These are phyloP conservation scores for Mucor sp. DNA, from an alignment of 371 early-diverging fungal species.

Conservation along the genomic window DNA sequence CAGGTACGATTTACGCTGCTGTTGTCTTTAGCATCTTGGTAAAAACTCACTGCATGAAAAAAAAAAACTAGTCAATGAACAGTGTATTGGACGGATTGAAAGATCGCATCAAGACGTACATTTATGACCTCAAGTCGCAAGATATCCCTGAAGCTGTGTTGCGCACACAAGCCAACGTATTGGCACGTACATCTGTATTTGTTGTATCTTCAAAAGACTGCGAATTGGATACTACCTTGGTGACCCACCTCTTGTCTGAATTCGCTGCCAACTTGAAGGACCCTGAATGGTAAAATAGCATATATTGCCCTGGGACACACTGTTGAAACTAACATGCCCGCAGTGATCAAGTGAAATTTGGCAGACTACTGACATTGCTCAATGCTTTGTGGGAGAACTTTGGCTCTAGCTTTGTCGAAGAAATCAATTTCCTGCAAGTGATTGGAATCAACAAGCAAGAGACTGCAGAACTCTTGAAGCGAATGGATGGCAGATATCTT, in stretches of 20 bases:
- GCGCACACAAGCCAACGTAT: constrained; percentile 42
- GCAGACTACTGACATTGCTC: constrained; percentile 23
- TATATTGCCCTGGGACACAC: too few relatives aligned
- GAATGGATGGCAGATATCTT: constrained; percentile 27
- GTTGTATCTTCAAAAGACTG: constrained; percentile 22
- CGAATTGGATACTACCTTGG: not conserved
- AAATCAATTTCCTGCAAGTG: constrained; percentile 2
- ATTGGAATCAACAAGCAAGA: constrained; percentile 6
- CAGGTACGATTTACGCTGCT: constrained; percentile 16
- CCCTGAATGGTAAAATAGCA: constrained; percentile 26
- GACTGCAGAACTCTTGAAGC: not conserved
- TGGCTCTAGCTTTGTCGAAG: constrained; percentile 20
- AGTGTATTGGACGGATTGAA: constrained; percentile 20
- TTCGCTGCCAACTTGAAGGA: constrained; percentile 21
- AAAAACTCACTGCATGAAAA: too few relatives aligned
- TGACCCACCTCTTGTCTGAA: constrained; percentile 12
- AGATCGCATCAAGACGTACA: constrained; percentile 29
- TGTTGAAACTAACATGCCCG: not conserved
- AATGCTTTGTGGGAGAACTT: constrained; percentile 35
- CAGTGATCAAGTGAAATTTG: constrained; percentile 5
- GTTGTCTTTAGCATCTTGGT: too few relatives aligned
- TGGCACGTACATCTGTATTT: constrained; percentile 33
- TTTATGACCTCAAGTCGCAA: constrained; percentile 24
- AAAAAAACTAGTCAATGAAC: constrained; percentile 3
- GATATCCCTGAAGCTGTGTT: constrained; percentile 40